A percentile compares a stretch with the other conserved stretches of the same genome.
Conservation (phyloP, 345 rosid species). For the Arabidopsis thaliana region TAIR10.1 NC_003076.8:7927001-7927500, state of each 20-base stretch:
- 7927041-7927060: too few species aligned
- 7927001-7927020: too few species aligned
- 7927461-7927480: constrained; percentile 89
- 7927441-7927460: constrained; percentile 57
- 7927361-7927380: constrained; percentile 91
- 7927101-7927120: too few species aligned
- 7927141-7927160: too few species aligned
- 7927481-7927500: constrained; percentile 85
- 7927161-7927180: too few species aligned
- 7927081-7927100: too few species aligned
- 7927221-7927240: too few species aligned
- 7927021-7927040: too few species aligned
- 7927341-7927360: constrained; percentile 68
- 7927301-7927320: constrained; percentile 24
- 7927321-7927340: constrained; percentile 51
- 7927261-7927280: constrained; percentile 28
- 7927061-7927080: not conserved
- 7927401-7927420: not conserved
- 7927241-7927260: constrained; percentile 23
- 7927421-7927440: constrained; percentile 35
- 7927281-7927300: constrained; percentile 29
- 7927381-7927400: constrained; percentile 27
- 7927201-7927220: too few species aligned
- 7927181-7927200: too few species aligned
- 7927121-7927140: too few species aligned